Evolutionary conservation across 441 rosid genomes (phyloP), one percentile per base, ranked within the genome.

Genomic region (Monsonia emarginata): DNA sequence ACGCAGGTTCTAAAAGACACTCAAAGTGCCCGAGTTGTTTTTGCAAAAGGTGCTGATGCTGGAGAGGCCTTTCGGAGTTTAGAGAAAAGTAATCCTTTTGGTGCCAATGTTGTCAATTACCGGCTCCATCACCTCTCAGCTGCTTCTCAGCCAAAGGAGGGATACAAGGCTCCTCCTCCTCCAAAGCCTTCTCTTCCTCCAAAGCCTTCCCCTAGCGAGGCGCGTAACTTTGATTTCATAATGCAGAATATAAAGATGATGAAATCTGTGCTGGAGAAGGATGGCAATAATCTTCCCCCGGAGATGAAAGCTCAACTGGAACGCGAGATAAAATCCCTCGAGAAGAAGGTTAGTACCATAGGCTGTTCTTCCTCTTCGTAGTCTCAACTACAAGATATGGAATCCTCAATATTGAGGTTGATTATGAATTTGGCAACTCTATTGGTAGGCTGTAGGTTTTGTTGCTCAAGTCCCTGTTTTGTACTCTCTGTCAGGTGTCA

Each of bases 241-340:
- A 82, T 80, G 82, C 81, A 85, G 75, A 90, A 93, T 79, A 83
- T 90, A 42, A 88, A 86, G 85, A 88, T 84, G 87, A 90, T 93
- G 96, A 90, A 89, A 10, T 73, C 83, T 42, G 87, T 87, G 96
- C 81, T 93, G 73, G 85, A 86, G 81, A 79, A 87, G 66, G 82
- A 92, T 0, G 98, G 98, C 38, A 83, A 90, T 73, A 78, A 79
- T 71, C 82, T 93, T 68, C 85, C 97, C 21, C 86, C 85, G 1
- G 95, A 85, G 79, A 86, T 79, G 60, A 90, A 67, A 77, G 85
- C 74, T 16, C 86, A 86, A 72, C 68, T 90, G 63, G 94, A 86
- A 81, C 70, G 72, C 19, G 98, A 87, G 74, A 93, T 93, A 38
- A 81, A 86, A 25, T 80, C 83, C 56, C 90, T 93, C 32, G 74